Percentiles rank a stretch among this genome's conserved stretches.
These are phyloP conservation scores for Xylaria sp. DNA, from an alignment of 2,329 filamentous ascomycete species.

Conservation along the genomic window DNA sequence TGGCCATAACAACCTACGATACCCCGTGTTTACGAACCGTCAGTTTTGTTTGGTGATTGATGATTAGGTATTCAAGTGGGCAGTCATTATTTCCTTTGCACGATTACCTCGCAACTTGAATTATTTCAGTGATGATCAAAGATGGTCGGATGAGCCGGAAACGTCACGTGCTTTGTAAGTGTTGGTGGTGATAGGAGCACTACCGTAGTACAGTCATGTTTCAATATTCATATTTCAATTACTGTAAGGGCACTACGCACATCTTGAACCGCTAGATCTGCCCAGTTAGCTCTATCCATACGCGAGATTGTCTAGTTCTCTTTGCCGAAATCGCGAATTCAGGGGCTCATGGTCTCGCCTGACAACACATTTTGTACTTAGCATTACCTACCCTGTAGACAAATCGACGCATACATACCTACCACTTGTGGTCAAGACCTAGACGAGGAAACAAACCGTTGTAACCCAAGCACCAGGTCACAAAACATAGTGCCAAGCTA, in stretches of 20 bases:
- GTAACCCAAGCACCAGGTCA: not conserved
- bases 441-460: not conserved
- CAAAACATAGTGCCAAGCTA: not conserved
- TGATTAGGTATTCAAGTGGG: too few relatives aligned
- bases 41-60: not conserved
- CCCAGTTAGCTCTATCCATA: not conserved
- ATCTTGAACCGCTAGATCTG: not conserved
- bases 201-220: not conserved
- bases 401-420: not conserved
- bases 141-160: not conserved
- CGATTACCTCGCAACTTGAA: not conserved
- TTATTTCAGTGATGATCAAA: not conserved
- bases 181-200: not conserved
- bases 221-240: too few relatives aligned
- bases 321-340: not conserved
- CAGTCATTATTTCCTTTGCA: not conserved
- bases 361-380: not conserved
- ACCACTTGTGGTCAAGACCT: not conserved
- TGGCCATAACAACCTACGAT: not conserved
- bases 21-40: not conserved
- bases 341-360: slow-evolving; percentile 17
- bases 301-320: not conserved
- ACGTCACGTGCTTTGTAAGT: not conserved
- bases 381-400: not conserved
- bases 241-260: not conserved